phyloP scores from a whole-genome alignment of 805 yeast species.

The Metschnikowia shivogae region DNA sequence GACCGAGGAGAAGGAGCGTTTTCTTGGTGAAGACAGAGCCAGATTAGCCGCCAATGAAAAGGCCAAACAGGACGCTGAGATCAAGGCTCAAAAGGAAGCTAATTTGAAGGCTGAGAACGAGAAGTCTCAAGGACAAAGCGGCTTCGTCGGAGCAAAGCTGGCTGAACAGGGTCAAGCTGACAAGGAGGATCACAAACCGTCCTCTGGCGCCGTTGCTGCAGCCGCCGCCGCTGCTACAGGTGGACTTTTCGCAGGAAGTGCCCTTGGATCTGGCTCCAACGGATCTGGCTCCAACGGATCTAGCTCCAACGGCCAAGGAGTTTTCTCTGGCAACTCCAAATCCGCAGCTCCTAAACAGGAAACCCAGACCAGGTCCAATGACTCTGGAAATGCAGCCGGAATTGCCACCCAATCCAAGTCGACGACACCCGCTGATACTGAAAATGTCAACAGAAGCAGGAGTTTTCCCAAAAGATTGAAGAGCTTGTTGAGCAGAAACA shows the following conservation, averaged over 20 bases:
- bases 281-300: neutral
- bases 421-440: neutral
- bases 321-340: conserved; percentile 12
- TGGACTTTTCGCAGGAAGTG: conserved; percentile 21
- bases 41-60: too few species aligned
- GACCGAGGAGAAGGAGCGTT: too few species aligned
- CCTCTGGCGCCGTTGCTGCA: conserved; percentile 13
- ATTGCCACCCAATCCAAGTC: conserved; percentile 20
- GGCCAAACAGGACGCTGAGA: too few species aligned
- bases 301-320: neutral
- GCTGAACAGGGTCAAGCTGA: conserved; percentile 6
- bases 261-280: conserved; percentile 19
- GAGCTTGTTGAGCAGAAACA: conserved; percentile 15
- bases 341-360: neutral
- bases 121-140: conserved; percentile 2
- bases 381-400: conserved; percentile 17
- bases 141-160: too few species aligned
- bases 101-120: conserved; percentile 20
- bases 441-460: conserved; percentile 12
- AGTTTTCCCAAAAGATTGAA: conserved; percentile 18
- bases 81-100: too few species aligned
- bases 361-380: conserved; percentile 2
- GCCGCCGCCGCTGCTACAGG: conserved; percentile 24
- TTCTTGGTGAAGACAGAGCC: too few species aligned
- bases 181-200: conserved; percentile 12